Percentiles rank a stretch among this genome's conserved stretches.
phyloP scores from a whole-genome alignment of 1,284 basidiomycete species.

The Tilletia indica region DNA sequence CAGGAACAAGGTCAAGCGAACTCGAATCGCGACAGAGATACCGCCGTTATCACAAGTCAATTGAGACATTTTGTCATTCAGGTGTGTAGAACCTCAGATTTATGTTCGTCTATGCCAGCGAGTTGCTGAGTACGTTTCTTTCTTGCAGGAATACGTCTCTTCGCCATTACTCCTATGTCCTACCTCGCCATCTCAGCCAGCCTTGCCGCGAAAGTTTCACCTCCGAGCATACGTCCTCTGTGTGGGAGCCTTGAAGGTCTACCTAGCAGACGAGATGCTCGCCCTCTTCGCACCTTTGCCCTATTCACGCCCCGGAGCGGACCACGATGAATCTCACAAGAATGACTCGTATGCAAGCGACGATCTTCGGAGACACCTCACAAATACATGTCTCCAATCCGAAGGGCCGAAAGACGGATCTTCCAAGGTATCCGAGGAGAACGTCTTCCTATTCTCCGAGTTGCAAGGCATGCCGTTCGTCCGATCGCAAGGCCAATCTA shows the following conservation, averaged over 20 bases:
- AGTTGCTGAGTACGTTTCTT: background rate
- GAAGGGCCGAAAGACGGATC: conserved; percentile 16
- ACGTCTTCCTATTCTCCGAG: conserved; percentile 39
- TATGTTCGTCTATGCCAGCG: background rate
- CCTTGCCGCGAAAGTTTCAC: conserved; percentile 68
- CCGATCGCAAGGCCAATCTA: background rate
- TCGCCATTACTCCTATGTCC: conserved; percentile 66
- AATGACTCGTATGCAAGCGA: conserved; percentile 33
- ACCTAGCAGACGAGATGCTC: conserved; percentile 75
- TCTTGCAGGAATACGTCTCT: conserved; percentile 73
- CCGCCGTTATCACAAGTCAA: conserved; percentile 65
- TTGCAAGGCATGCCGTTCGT: conserved; percentile 54
- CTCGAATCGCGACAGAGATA: conserved; percentile 43
- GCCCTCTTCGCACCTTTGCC: conserved; percentile 69
- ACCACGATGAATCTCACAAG: conserved; percentile 33
- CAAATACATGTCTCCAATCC: conserved; percentile 89
- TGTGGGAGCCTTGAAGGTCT: conserved; percentile 58
- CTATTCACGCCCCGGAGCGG: conserved; percentile 31
- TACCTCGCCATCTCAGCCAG: conserved; percentile 25
- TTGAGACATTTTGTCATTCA: conserved; percentile 95
- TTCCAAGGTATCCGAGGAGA: conserved; percentile 35
- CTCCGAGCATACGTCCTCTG: conserved; percentile 88
- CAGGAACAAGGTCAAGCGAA: conserved; percentile 15
- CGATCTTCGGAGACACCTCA: conserved; percentile 79
- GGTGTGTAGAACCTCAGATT: conserved; percentile 59